A percentile compares a stretch with the other conserved stretches of the same genome.
Evolutionary conservation across 768 basidiomycete species (phyloP).

Genomic region (Tephrocybe sp.): DNA sequence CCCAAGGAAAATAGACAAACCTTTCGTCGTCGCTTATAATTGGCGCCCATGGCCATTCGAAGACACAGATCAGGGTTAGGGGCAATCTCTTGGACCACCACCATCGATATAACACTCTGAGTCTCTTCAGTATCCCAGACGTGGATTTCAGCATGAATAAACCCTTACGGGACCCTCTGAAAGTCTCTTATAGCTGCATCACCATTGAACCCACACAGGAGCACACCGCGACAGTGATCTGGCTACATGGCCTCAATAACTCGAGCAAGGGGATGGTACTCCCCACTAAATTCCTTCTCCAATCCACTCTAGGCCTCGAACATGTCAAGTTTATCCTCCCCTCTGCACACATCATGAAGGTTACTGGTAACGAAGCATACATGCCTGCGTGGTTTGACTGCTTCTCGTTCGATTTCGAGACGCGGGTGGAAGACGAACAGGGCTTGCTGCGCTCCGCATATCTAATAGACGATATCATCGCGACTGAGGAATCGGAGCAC

Average conservation of each 20-base stretch:
- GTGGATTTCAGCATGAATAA: too few relatives aligned
- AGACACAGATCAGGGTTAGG: too few relatives aligned
- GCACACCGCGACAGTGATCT: conserved; percentile 63
- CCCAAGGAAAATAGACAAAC: too few relatives aligned
- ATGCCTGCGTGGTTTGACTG: conserved; percentile 66
- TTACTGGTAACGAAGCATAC: conserved; percentile 27
- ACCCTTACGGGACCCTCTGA: too few relatives aligned
- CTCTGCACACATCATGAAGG: conserved; percentile 39
- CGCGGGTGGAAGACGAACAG: conserved; percentile 56
- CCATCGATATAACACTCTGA: too few relatives aligned
- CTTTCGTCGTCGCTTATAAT: too few relatives aligned
- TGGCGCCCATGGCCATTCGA: too few relatives aligned
- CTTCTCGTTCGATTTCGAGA: conserved; percentile 41
- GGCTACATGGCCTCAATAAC: conserved; percentile 43
- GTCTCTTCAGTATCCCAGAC: too few relatives aligned
- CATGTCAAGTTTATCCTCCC: conserved; percentile 74
- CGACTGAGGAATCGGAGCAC: conserved; percentile 50
- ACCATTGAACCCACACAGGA: conserved; percentile 12
- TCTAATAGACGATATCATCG: conserved; percentile 58
- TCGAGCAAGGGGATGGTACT: conserved; percentile 48
- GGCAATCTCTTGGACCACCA: too few relatives aligned
- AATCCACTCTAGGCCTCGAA: conserved; percentile 34
- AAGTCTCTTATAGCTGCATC: too few relatives aligned
- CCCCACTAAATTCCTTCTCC: conserved; percentile 47
- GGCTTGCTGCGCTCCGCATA: conserved; percentile 49